Percentiles rank a stretch among this genome's conserved stretches.
Evolutionary conservation across 495 filamentous ascomycete genomes (phyloP).

Genomic region (Letharia columbiana): DNA sequence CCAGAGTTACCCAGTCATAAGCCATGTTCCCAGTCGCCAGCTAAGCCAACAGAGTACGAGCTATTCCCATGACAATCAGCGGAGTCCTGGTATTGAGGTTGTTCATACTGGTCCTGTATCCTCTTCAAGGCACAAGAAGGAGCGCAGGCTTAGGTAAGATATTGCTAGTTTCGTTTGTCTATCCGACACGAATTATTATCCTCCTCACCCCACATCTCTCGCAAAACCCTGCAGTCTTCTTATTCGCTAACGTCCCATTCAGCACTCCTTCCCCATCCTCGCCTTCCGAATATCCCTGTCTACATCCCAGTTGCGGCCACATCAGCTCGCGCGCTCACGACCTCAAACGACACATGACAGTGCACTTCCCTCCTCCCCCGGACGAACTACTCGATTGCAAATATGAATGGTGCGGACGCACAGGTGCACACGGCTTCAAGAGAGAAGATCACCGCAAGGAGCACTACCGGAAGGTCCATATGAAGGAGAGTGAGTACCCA

Average conservation of each 20-base stretch:
- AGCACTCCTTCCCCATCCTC: background rate
- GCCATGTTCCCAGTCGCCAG: background rate
- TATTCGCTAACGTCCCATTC: background rate
- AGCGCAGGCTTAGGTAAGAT: slow-evolving; percentile 5
- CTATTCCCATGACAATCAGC: background rate
- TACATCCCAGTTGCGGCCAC: slow-evolving; percentile 38
- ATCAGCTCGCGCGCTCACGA: slow-evolving; percentile 47
- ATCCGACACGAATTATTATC: background rate
- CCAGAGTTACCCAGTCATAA: background rate
- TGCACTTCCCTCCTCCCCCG: slow-evolving; percentile 35
- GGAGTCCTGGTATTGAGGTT: slow-evolving; percentile 1
- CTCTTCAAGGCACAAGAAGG: slow-evolving; percentile 6
- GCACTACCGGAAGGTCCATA: slow-evolving; percentile 74
- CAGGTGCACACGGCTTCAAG: slow-evolving; percentile 68
- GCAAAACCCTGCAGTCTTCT: background rate
- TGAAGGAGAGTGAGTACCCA: slow-evolving; percentile 28
- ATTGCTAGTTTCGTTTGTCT: slow-evolving; percentile 22
- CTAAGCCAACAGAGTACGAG: background rate
- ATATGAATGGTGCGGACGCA: slow-evolving; percentile 69
- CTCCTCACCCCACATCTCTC: background rate
- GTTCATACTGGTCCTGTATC: slow-evolving; percentile 3
- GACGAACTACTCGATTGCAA: slow-evolving; percentile 65
- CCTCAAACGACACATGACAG: slow-evolving; percentile 45
- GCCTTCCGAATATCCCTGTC: slow-evolving; percentile 32
- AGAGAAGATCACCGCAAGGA: slow-evolving; percentile 83